Base-by-base conservation (phyloP, 768 basidiomycete genomes). In the Lyophyllum shimeji region DNA sequence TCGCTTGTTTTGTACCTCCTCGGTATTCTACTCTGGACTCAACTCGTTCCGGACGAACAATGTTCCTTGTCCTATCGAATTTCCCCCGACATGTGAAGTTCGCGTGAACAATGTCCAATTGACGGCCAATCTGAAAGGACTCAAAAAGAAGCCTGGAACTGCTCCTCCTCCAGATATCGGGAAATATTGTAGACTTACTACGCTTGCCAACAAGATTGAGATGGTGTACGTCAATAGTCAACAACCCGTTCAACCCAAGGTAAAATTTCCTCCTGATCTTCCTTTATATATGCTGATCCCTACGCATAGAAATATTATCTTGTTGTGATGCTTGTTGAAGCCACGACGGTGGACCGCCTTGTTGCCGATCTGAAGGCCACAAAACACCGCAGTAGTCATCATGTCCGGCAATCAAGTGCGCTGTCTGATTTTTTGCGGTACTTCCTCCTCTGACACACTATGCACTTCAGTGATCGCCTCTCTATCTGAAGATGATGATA, bases 101-200 rank as follows among this genome's bases (percentile, higher is more conserved):
- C 87, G 92, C 65, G 83, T 95, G 37, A 96, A 97, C 69, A 78
- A 74, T 52, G 76, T 76, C 2, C 78, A 83, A 52, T 73, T 96
- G 27, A 75, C 75, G 18, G 91, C 87, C 34, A 95, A 88, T 68
- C 70, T 94, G 59, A 93, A 93, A 69, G 95, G 95, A 4, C 73
- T 96, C 67, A 97, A 97, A 80, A 97, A 97, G 78, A 95, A 91
- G 63, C 89, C 93, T 25, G 94, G 94, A 2, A 95, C 92, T 42
- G 91, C 93, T 1, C 93, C 94, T n/a, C 94, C 94, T 6, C 87
- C 93, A 1, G 88, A 94, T 67, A 62, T 82, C 31, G 72, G 74
- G 37, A 74, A 76, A 60, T 74, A 75, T 56, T 69, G 76, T 7
- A 72, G 77, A 51, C 59, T 73, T 12, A 74, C 64, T 46, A 72